A percentile compares a stretch with the other conserved stretches of the same genome.
These are phyloP conservation scores for Volutella citrinella DNA, from an alignment of 2,329 filamentous ascomycete species.

Conservation along the genomic window DNA sequence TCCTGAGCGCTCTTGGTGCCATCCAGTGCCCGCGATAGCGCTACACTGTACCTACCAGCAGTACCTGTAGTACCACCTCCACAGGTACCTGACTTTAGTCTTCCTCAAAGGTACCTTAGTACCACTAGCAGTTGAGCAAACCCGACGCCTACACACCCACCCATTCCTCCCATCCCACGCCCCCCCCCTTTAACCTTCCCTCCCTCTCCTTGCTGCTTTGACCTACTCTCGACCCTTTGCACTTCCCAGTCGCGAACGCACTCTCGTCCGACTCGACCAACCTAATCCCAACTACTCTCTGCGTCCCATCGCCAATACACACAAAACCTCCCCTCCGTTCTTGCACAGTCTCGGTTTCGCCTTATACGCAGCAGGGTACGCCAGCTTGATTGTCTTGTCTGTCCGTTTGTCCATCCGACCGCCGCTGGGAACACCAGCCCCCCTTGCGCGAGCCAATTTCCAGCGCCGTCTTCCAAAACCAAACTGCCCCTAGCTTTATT, in stretches of 20 bases:
- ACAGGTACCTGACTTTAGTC: background rate
- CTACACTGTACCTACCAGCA: no score
- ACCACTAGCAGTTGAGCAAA: no score
- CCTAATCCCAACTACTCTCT: background rate
- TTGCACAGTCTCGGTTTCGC: no score
- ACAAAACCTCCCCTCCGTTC: no score
- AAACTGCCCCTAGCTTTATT: conserved; percentile 17
- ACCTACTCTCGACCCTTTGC: conserved; percentile 11
- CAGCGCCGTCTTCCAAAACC: conserved; percentile 12
- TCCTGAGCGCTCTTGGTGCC: no score
- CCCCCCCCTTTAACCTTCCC: conserved; percentile 6
- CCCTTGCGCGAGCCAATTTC: conserved; percentile 17
- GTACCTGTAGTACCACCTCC: background rate
- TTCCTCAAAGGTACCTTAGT: no score
- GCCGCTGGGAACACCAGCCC: conserved; percentile 14
- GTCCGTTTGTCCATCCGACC: conserved; percentile 17
- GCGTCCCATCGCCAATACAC: conserved; percentile 16
- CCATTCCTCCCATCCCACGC: conserved; percentile 3
- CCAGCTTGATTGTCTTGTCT: conserved; percentile 11
- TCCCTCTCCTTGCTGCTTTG: conserved; percentile 9
- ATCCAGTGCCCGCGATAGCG: no score
- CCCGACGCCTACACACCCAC: conserved; percentile 4
- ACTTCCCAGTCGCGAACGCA: background rate
- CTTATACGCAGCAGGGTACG: no score
- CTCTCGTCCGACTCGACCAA: no score